Percentiles rank a stretch among this genome's conserved stretches.
Conservation (phyloP, 495 filamentous ascomycete genomes). For the Elaphomyces granulatus region DNA sequence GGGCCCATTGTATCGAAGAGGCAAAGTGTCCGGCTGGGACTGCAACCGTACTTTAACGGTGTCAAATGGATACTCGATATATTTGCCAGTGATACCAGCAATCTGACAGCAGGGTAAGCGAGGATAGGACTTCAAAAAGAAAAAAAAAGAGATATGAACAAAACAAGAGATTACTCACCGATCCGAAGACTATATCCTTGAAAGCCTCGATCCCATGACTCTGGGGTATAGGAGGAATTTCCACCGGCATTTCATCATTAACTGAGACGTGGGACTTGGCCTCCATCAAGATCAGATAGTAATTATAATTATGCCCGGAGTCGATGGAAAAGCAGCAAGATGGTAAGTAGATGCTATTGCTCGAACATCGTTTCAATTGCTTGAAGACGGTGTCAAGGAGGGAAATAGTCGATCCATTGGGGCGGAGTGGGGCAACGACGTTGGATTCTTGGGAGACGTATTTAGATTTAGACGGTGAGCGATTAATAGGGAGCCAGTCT, state of each 20-base stretch:
- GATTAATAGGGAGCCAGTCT: too few relatives aligned
- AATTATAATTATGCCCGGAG: too few relatives aligned
- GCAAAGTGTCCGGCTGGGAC: constrained; percentile 65
- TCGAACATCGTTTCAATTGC: neutral
- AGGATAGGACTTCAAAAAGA: constrained; percentile 1
- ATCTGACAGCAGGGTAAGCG: constrained; percentile 30
- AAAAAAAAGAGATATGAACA: constrained; percentile 4
- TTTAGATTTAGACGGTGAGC: too few relatives aligned
- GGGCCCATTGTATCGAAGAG: constrained; percentile 72
- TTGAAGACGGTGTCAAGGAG: too few relatives aligned
- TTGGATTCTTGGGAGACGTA: too few relatives aligned
- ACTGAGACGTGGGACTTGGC: constrained; percentile 28
- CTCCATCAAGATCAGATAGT: constrained; percentile 20
- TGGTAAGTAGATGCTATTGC: neutral
- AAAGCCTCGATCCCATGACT: constrained; percentile 50
- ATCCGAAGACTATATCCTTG: constrained; percentile 75
- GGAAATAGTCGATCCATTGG: too few relatives aligned
- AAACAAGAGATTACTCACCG: constrained; percentile 36
- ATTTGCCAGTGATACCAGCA: constrained; percentile 84
- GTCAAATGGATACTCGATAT: constrained; percentile 97
- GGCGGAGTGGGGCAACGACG: too few relatives aligned
- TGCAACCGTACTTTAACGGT: constrained; percentile 77
- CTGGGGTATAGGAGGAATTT: constrained; percentile 29
- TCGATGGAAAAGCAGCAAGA: too few relatives aligned
- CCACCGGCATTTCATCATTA: constrained; percentile 27